Base-by-base conservation (phyloP, 75 land plant genomes). In the Pinus albicaulis region DNA sequence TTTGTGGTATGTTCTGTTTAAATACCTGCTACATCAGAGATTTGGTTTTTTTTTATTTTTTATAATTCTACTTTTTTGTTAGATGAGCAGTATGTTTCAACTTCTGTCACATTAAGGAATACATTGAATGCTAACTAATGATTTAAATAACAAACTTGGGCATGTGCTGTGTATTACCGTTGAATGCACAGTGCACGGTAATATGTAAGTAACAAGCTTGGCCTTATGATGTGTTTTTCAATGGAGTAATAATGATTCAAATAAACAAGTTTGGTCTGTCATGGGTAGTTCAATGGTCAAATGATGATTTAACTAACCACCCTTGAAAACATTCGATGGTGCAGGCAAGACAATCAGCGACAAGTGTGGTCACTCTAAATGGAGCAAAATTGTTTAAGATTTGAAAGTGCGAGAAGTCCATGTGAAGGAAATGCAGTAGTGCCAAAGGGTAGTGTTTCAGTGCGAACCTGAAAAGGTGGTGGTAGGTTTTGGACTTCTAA, bases 391-490 rank as follows among this genome's bases (percentile, higher is more conserved):
- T 56, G 70, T 73, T 17, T 89, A 86, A 80, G 93, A 93, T 34
- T 88, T 86, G 89, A 89, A 93, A 77, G 89, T 90, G 8, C 68
- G 90, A 56, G 95, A 92, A 55, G 95, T 92, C 26, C 81, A 84
- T 84, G 87, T 92, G 17, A 90, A 90, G 77, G 92, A 92, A 56
- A 92, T 92, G 95, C 85, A 83, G 70, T 82, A n/a, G n/a, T n/a
- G 83, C 12, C 89, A 92, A 81, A 88, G 84, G 62, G 86, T 92
- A n/a, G 79, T 76, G 25, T 88, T n/a, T 55, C 78, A 38, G 38
- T 92, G 92, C 13, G 89, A 90, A 82, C 91, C 95, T 56, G 93
- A 93, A 84, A 88, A 90, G 82, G 95, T 91, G 82, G 95, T 91
- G 17, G 95, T 92, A 80, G 78, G 91, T 6, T 41, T 36, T 61